Evolutionary conservation across 805 yeast species (phyloP), one percentile per base, ranked within the genome.

Genomic region (Saccharomycopsis vini): DNA sequence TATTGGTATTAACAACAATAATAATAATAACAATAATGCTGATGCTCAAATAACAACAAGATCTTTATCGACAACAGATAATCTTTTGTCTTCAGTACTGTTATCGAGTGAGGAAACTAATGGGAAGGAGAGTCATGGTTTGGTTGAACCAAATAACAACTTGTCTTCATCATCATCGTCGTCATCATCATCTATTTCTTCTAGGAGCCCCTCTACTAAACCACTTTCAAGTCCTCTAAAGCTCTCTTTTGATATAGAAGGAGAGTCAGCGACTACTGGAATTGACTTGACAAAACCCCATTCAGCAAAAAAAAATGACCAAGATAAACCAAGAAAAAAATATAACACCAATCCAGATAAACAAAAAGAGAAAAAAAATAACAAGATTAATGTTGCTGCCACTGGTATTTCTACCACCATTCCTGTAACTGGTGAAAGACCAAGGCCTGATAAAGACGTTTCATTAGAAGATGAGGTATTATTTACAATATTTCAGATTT

Each of bases 391-490:
- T 38, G 48, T 47, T 12, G 50, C 50, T 5, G 83, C 83, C 2
- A 77, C 83, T 32, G 85, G 87, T 39, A 79, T 83, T 31, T 79
- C 89, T 12, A 81, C 88, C 36, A 74, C 83, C 2, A 81, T 83
- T 45, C 92, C 92, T 1, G 84, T 83, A 5, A 80, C 89, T 12
- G 90, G 90, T 30, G 79, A 74, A 50, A 64, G 81, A 51, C 88
- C 89, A 38, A 66, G 65, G 51, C 95, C 95, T 2, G 71, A 69
- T n/a, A 77, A 77, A 50, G 78, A 77, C 52, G 65, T 72, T 47
- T 67, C 84, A 20, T 67, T 82, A 44, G 92, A 83, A 53, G 88
- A 80, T 60, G 81, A 79, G 51, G 92, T 84, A 15, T 64, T 84
- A 44, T 77, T 68, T 60, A 88, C 89, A 4, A 84, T 84, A 44